These are phyloP conservation scores for Candida orba DNA, from an alignment of 805 yeast genomes.

Conservation along the genomic window DNA sequence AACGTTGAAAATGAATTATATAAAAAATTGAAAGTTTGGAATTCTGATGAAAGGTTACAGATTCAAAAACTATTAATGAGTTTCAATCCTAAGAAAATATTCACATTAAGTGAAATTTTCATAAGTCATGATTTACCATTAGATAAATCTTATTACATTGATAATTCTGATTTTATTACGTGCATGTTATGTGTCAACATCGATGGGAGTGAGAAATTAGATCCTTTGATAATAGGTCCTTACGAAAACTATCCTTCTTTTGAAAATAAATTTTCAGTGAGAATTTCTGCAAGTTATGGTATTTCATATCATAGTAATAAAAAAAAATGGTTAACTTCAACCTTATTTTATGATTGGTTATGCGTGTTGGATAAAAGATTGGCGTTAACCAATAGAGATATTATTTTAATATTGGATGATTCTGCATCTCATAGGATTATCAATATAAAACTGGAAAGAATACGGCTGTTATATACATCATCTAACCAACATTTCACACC, in stretches of 20 bases:
- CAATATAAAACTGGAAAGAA: conserved; percentile 41
- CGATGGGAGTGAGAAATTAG: conserved; percentile 55
- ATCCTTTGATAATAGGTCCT: conserved; percentile 55
- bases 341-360: conserved; percentile 56
- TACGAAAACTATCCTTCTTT: conserved; percentile 41
- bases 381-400: conserved; percentile 39
- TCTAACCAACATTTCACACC: conserved; percentile 41
- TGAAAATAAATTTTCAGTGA: conserved; percentile 32
- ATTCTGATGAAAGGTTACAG: conserved; percentile 46
- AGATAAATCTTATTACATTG: conserved; percentile 45
- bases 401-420: conserved; percentile 52
- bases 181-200: conserved; percentile 57
- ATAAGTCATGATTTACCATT: conserved; percentile 53
- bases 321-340: conserved; percentile 57
- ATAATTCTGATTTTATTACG: conserved; percentile 37
- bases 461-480: conserved; percentile 32
- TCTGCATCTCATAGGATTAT: conserved; percentile 55
- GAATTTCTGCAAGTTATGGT: conserved; percentile 43
- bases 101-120: conserved; percentile 55
- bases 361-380: conserved; percentile 53
- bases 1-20: conserved; percentile 39
- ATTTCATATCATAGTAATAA: conserved; percentile 52
- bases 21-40: conserved; percentile 50
- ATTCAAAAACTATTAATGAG: conserved; percentile 39
- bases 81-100: conserved; percentile 45